Base-by-base conservation (phyloP, 2,329 filamentous ascomycete species). In the Ophidiomyces ophidiicola region DNA sequence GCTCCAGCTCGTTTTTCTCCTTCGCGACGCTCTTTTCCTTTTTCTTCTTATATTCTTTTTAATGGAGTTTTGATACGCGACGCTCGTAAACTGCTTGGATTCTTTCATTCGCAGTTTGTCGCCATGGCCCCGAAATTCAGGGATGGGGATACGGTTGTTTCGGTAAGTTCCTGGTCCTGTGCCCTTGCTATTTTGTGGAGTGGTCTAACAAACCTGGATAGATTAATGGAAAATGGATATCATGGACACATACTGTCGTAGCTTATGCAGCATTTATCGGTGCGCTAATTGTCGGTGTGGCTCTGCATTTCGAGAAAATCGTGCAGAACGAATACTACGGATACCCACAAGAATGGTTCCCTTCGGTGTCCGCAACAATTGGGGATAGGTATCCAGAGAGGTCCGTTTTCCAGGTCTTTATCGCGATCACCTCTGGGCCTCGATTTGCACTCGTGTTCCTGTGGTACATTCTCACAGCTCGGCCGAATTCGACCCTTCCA, bases 321-420 rank as follows among this genome's bases (percentile, higher is more conserved):
- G 90, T 98, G 41, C 71, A 94, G 63, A 98, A 98, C 63, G 86
- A 98, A 63, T 82, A 87, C 66, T 93, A 86, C 61, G 85, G 85
- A 51, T 94, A 92, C 57, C 87, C 87, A 1, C 70, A 93, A 50
- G 87, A 94, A 69, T 94, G 87, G 87, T 94, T 94, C 55, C 87
- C 87, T 43, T 94, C 87, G 30, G 87, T 94, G 15, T 94, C 88
- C 20, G 80, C 90, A 28, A 96, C 90, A 24, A 98, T 98, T 64
- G 90, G 90, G 58, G 90, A 98, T 62, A 78, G 87, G 49, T 96
- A 94, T 55, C 90, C 90, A 2, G 90, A 98, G 64, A 80, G 90
- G 44, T 93, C 90, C 11, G 81, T 96, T 53, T 98, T 98, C 61
- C 88, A 93, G 75, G 62, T 98, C 49, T 94, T 96, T 59, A 98